Evolutionary conservation across 1,284 basidiomycete species (phyloP).

Genomic region (Gomphus bonarii): DNA sequence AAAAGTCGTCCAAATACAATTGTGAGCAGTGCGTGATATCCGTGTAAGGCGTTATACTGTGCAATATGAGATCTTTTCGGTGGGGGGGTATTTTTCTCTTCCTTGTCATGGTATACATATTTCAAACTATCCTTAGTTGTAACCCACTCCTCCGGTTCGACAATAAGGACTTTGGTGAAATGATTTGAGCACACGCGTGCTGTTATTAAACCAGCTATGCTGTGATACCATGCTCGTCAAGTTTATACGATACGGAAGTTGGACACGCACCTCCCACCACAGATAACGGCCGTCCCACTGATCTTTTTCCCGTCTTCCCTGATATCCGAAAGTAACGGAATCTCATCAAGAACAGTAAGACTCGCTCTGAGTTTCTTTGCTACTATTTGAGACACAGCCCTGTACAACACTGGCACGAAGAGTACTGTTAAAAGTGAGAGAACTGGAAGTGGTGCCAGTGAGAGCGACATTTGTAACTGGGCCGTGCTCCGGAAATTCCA

Average conservation of each 20-base stretch:
- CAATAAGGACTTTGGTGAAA: constrained; percentile 15
- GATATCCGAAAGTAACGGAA: neutral
- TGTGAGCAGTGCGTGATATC: neutral
- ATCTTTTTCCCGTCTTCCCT: neutral
- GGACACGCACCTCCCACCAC: neutral
- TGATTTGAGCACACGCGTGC: constrained; percentile 15
- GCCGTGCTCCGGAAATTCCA: too few species aligned
- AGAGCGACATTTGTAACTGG: too few species aligned
- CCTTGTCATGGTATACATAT: constrained; percentile 3
- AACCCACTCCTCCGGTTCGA: constrained; percentile 15
- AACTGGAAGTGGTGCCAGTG: too few species aligned
- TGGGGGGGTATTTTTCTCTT: constrained; percentile 4
- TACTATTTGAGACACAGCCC: too few species aligned
- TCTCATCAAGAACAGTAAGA: neutral
- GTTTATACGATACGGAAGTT: neutral
- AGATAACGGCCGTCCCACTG: neutral
- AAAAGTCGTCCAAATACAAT: constrained; percentile 2
- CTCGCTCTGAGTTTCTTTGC: neutral
- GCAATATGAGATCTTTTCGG: constrained; percentile 11
- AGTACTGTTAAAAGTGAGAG: too few species aligned
- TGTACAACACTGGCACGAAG: too few species aligned
- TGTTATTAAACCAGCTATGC: constrained; percentile 15
- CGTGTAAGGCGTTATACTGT: constrained; percentile 12
- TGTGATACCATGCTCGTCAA: neutral
- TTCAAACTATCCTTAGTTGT: constrained; percentile 3